Conservation (phyloP, 768 basidiomycete species). For the Boletellus ananiceps region DNA sequence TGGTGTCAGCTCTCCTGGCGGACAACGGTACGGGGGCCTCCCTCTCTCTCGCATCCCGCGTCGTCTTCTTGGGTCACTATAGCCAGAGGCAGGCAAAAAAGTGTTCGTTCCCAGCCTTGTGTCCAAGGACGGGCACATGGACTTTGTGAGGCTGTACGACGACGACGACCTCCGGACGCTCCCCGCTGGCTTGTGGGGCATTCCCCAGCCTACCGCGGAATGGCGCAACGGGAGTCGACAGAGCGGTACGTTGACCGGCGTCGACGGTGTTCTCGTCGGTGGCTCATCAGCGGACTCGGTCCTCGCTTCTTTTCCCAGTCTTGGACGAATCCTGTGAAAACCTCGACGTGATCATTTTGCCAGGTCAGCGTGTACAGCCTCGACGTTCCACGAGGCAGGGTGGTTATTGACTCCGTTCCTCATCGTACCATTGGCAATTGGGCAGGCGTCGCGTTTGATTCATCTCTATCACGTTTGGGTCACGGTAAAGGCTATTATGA, state of each 20-base stretch:
- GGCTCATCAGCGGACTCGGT: background rate
- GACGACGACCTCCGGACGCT: slow-evolving; percentile 54
- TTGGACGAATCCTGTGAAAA: slow-evolving; percentile 33
- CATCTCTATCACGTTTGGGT: slow-evolving; percentile 61
- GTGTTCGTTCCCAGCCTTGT: slow-evolving; percentile 69
- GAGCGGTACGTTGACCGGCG: slow-evolving; percentile 43
- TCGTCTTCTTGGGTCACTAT: background rate
- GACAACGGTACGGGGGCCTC: slow-evolving; percentile 40
- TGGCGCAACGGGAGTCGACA: slow-evolving; percentile 43
- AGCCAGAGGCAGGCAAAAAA: slow-evolving; percentile 45
- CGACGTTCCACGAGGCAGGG: slow-evolving; percentile 6
- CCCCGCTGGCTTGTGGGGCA: slow-evolving; percentile 67
- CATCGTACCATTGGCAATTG: slow-evolving; percentile 1
- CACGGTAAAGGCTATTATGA: slow-evolving; percentile 87
- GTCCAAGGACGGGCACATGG: slow-evolving; percentile 48
- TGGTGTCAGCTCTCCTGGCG: slow-evolving; percentile 51
- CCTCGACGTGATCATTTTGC: slow-evolving; percentile 63
- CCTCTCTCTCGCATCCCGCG: background rate
- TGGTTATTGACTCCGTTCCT: slow-evolving; percentile 1
- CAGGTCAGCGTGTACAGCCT: slow-evolving; percentile 42
- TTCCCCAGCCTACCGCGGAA: slow-evolving; percentile 55
- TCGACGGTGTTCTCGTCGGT: background rate
- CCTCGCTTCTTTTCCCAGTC: slow-evolving; percentile 16
- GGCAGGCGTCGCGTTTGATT: slow-evolving; percentile 73
- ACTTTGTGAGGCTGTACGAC: slow-evolving; percentile 59